Evolutionary conservation across 352 stramenopile species (phyloP).

Genomic region (Globisporangium paroecandrum): DNA sequence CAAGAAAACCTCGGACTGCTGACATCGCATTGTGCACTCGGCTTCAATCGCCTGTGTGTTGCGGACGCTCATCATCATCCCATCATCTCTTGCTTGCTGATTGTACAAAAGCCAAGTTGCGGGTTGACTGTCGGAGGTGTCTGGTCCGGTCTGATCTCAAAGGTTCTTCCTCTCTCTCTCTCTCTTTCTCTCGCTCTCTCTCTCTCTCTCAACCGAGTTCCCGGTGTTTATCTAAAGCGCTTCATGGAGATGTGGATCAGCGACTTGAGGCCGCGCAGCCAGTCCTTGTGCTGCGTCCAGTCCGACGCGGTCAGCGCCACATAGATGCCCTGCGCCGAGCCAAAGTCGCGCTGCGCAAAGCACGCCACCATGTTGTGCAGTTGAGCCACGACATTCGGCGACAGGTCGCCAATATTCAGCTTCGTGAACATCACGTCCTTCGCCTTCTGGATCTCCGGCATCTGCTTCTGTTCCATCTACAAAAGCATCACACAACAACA

Average conservation of each 20-base stretch:
- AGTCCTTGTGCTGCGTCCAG: conserved; percentile 97
- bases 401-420: conserved; percentile 77
- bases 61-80: not conserved
- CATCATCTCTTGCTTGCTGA: not conserved
- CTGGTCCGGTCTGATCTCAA: not conserved
- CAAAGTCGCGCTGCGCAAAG: conserved; percentile 80
- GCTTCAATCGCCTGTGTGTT: not conserved
- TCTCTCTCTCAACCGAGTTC: not conserved
- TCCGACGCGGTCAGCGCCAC: conserved; percentile 90
- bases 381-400: conserved; percentile 58
- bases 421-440: conserved; percentile 88
- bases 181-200: not conserved
- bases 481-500: conserved; percentile 17
- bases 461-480: conserved; percentile 86
- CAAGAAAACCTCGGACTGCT: not conserved
- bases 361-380: conserved; percentile 80
- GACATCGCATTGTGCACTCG: not conserved
- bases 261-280: conserved; percentile 96
- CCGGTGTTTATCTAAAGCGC: conserved; percentile 74
- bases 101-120: not conserved
- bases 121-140: not conserved
- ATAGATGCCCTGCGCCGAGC: conserved; percentile 78
- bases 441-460: conserved; percentile 81
- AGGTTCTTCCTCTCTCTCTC: not conserved
- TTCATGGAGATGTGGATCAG: conserved; percentile 94